Base-by-base conservation (phyloP, 2,329 filamentous ascomycete genomes). In the Coccinonectria pachysandricola region DNA sequence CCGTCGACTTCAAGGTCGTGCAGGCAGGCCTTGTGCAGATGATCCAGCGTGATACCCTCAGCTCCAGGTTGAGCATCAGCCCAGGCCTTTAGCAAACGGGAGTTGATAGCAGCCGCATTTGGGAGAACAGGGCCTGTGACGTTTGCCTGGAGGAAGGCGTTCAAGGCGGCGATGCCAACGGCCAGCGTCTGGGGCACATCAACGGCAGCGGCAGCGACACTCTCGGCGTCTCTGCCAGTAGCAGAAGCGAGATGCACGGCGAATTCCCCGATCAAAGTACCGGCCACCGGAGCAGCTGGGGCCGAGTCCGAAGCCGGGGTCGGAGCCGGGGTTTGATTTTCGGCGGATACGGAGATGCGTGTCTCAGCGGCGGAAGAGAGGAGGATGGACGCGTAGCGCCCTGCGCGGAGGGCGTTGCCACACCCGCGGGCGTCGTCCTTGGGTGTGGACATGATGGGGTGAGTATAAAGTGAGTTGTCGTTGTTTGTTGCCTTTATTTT, bases 81-180 rank as follows among this genome's bases (percentile, higher is more conserved):
- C 35, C 57, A 62, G 4, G 65, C 49, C 15, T 57, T 54, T n/a
- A 57, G 42, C 28, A 68, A 59, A 4, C 54, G 39, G 2, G 36
- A 33, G 16, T 57, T 50, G n/a, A 65, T 29, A 3, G 42, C 27
- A 16, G 32, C 21, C 21, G 40, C 26, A 19, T 42, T 35, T 0
- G 54, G 41, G n/a, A 93, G 60, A 0, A 85, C 78, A 1, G 87
- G 87, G 0, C 87, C 87, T 4, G 87, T 94, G 28, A 92, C 81
- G 49, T 85, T 94, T 1, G 75, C 75, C 52, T 95, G 87, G 10
- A 94, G 56, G 49, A 94, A 95, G 8, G 78, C 72, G 46, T 84
- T 70, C 8, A 94, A 64, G 2, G 55, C 49, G 20, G 55, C 54
- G 6, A 55, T 27, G 5, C 46, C 53, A 14, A 57, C 42, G 9